Base-by-base conservation (phyloP, 108 stramenopile genomes). In the Aureococcus anophagefferens region DNA sequence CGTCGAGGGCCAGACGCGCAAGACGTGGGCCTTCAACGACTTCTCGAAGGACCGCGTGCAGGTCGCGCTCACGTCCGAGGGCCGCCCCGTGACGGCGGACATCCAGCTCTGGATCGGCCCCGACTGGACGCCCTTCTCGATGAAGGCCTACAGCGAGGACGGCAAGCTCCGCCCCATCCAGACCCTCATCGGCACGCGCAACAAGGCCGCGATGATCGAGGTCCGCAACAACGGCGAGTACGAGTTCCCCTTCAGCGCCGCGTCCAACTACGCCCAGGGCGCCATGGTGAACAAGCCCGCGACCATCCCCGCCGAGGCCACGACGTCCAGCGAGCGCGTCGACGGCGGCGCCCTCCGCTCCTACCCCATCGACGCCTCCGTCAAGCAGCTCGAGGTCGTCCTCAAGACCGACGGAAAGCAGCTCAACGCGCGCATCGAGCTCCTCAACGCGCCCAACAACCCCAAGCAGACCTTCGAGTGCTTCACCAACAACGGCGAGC, bases 91-190 rank as follows among this genome's bases (percentile, higher is more conserved):
- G 62, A 77, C 79, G 37, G 64, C 81, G 11, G 70, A 78, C 44
- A 77, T 82, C 44, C 79, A 82, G 76, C 66, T 82, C 18, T 82
- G 81, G 81, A 82, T 82, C 33, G 81, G 81, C 73, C 81, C 81
- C 76, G 81, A 82, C 79, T 82, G 81, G 81, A 82, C 81, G n/a
- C 81, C 81, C 78, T 77, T 82, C 76, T 80, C 79, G 76, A 79
- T 82, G 45, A 82, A 82, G 79, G 78, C 76, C 35, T 80, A 82
- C 81, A 82, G 77, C 35, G 81, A 82, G 79, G 81, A 82, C 62
- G 81, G 81, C 31, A 79, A 77, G 72, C 70, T 80, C 79, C 81
- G 79, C 72, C 81, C 81, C 46, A 64, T 82, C 72, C 81, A 82
- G 40, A 66, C 81, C 46, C 76, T 82, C 63, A 80, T 82, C 46